These are phyloP conservation scores for Lojkania enalia DNA, from an alignment of 2,329 filamentous ascomycete species.

Conservation along the genomic window DNA sequence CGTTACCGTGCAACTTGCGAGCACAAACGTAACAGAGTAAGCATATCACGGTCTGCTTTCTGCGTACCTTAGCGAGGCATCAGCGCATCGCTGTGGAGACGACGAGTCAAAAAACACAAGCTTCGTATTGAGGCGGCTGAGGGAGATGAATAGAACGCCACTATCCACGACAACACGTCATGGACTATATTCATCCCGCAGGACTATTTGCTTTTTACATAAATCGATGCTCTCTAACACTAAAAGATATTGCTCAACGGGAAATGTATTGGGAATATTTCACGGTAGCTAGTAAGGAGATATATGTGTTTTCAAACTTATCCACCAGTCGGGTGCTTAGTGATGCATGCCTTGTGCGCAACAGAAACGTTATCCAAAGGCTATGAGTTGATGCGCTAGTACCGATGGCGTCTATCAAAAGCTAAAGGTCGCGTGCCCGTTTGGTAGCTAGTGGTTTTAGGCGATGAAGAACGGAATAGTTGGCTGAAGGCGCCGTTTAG, in stretches of 20 bases:
- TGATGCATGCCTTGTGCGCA: too few species aligned
- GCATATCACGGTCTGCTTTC: slow-evolving; percentile 4
- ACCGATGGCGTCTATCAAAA: too few species aligned
- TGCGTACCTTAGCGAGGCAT: neutral
- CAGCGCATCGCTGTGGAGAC: slow-evolving; percentile 4
- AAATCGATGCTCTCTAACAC: too few species aligned
- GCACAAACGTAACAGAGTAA: neutral
- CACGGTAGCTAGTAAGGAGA: too few species aligned
- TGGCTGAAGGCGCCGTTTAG: neutral
- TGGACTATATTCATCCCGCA: neutral
- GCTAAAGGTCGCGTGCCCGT: neutral
- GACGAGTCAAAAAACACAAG: slow-evolving; percentile 4
- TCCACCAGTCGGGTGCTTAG: too few species aligned
- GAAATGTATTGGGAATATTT: too few species aligned
- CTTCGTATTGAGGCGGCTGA: slow-evolving; percentile 9
- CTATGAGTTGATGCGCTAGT: too few species aligned
- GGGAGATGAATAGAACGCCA: slow-evolving; percentile 16
- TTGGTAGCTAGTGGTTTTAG: neutral
- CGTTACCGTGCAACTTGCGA: neutral
- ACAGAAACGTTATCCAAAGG: too few species aligned
- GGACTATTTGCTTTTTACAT: slow-evolving; percentile 2
- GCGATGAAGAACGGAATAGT: neutral
- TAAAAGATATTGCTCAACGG: too few species aligned
- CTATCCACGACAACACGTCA: slow-evolving; percentile 5
- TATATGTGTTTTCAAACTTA: too few species aligned